Evolutionary conservation across 2,329 filamentous ascomycete species (phyloP).

Genomic region (Ascochyta koolunga): DNA sequence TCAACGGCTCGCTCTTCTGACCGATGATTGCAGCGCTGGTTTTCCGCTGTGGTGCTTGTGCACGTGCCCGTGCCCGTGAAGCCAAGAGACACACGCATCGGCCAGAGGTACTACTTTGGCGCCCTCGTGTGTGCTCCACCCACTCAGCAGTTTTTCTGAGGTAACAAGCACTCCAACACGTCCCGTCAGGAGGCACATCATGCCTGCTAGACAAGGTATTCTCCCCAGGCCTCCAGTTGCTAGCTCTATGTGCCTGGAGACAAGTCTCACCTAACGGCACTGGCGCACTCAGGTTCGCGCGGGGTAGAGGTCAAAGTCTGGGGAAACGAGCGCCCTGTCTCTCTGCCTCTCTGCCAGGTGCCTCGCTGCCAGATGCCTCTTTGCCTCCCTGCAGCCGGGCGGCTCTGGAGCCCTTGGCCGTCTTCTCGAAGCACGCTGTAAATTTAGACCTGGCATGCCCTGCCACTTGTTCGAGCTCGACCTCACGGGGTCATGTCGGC

Average conservation of each 20-base stretch:
- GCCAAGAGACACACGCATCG: slow-evolving; percentile 42
- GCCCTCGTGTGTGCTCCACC: slow-evolving; percentile 24
- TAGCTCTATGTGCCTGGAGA: slow-evolving; percentile 30
- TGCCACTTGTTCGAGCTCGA: too few relatives aligned
- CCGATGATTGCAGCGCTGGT: slow-evolving; percentile 13
- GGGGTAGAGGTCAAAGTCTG: slow-evolving; percentile 18
- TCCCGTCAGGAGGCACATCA: slow-evolving; percentile 34
- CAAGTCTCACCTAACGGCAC: slow-evolving; percentile 14
- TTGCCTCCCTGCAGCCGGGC: neutral
- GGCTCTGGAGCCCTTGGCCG: neutral
- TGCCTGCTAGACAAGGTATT: slow-evolving; percentile 25
- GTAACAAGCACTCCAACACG: slow-evolving; percentile 31
- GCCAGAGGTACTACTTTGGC: slow-evolving; percentile 37
- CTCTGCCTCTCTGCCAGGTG: too few relatives aligned
- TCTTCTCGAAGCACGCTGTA: slow-evolving; percentile 6
- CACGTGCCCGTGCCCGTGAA: slow-evolving; percentile 40
- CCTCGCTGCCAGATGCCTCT: too few relatives aligned
- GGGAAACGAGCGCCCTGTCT: slow-evolving; percentile 12
- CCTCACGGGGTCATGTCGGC: slow-evolving; percentile 28
- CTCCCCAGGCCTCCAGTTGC: slow-evolving; percentile 15
- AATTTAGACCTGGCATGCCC: slow-evolving; percentile 9
- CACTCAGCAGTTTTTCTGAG: slow-evolving; percentile 38
- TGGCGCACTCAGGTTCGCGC: slow-evolving; percentile 12
- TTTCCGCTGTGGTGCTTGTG: slow-evolving; percentile 18
- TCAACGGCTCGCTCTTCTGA: slow-evolving; percentile 5